phyloP scores from a whole-genome alignment of 1,139 yeast genomes.

The Blastobotrys buckinghamii region DNA sequence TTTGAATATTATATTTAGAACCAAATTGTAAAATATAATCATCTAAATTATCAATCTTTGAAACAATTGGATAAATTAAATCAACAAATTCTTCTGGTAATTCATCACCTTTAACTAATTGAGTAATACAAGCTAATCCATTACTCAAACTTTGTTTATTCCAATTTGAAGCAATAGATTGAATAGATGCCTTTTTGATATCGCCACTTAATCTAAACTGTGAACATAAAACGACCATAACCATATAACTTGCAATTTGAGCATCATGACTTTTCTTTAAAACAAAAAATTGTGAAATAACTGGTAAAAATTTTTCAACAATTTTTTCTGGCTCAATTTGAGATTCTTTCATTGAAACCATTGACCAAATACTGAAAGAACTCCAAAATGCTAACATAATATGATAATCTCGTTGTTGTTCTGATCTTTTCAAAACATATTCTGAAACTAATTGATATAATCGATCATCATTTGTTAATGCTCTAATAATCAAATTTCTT shows the following conservation, averaged over 20 bases:
- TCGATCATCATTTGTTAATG: slow-evolving; percentile 59
- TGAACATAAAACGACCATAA: slow-evolving; percentile 69
- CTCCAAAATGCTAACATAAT: slow-evolving; percentile 74
- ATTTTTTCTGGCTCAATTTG: slow-evolving; percentile 31
- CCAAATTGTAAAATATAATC: slow-evolving; percentile 25
- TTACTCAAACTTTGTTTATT: slow-evolving; percentile 31
- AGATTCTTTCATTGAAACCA: slow-evolving; percentile 43
- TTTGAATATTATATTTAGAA: slow-evolving; percentile 27
- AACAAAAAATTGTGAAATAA: slow-evolving; percentile 30
- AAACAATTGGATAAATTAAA: neutral
- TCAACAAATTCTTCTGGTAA: slow-evolving; percentile 22
- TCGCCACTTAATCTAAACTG: slow-evolving; percentile 62
- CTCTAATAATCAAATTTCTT: slow-evolving; percentile 60
- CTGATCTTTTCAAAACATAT: slow-evolving; percentile 48
- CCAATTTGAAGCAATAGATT: slow-evolving; percentile 52
- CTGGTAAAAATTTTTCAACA: slow-evolving; percentile 44
- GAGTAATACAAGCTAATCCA: slow-evolving; percentile 37
- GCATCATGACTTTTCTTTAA: slow-evolving; percentile 47
- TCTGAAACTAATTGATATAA: slow-evolving; percentile 61
- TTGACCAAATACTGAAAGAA: slow-evolving; percentile 63
- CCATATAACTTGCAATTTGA: slow-evolving; percentile 77
- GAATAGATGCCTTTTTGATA: slow-evolving; percentile 63
- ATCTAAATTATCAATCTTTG: slow-evolving; percentile 12
- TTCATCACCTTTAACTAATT: slow-evolving; percentile 23
- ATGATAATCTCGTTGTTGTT: slow-evolving; percentile 41